Conservation (phyloP, 345 rosid species). For the Fremontodendron californicum region DNA sequence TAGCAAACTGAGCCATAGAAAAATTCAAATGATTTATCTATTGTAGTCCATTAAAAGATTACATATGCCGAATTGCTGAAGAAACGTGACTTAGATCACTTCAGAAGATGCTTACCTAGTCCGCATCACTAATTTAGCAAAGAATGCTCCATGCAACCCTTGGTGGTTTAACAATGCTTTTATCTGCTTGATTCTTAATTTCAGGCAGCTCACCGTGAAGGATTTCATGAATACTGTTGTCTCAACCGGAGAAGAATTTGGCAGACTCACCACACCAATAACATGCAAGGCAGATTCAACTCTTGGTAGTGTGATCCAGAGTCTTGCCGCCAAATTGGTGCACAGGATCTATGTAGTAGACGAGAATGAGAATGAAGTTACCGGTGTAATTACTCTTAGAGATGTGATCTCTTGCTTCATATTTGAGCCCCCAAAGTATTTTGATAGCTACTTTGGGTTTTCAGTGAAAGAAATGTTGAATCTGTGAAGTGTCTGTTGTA, state of each 20-base stretch:
- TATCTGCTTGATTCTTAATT: conserved; percentile 2
- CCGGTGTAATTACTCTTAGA: conserved; percentile 78
- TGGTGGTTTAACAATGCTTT: neutral
- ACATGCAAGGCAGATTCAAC: conserved; percentile 58
- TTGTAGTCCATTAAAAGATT: neutral
- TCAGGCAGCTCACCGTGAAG: conserved; percentile 62
- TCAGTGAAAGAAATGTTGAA: conserved; percentile 55
- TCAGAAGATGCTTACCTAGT: conserved; percentile 1
- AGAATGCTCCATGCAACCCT: neutral
- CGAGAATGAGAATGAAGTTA: conserved; percentile 47
- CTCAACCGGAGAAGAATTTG: conserved; percentile 34
- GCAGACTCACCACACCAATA: conserved; percentile 51
- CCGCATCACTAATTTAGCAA: neutral
- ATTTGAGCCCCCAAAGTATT: conserved; percentile 67
- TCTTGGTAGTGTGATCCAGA: conserved; percentile 62
- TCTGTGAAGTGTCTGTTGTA: conserved; percentile 28
- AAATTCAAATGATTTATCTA: neutral
- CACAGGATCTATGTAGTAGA: conserved; percentile 69
- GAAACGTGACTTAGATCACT: neutral
- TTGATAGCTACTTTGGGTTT: conserved; percentile 54
- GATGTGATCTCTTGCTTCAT: conserved; percentile 91
- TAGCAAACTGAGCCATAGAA: neutral
- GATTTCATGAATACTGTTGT: conserved; percentile 53
- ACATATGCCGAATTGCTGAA: neutral
- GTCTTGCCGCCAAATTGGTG: conserved; percentile 59